Percentiles rank a stretch among this genome's conserved stretches.
Conservation (phyloP, 176 grass and related monocot species). For the Oryza meridionalis region DNA sequence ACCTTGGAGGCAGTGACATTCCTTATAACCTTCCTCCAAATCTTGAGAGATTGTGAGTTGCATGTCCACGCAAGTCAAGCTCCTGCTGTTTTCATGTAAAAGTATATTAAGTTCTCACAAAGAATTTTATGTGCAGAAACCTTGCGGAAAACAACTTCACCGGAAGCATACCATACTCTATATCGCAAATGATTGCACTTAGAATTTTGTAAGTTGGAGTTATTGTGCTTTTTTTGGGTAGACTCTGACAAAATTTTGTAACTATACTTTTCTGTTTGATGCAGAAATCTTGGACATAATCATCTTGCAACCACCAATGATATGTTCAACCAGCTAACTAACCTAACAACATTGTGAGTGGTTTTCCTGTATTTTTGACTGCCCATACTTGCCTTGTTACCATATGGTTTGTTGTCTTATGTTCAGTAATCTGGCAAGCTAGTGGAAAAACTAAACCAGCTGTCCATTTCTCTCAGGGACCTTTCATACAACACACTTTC, state of each 20-base stretch:
- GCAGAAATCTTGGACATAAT: slow-evolving; percentile 87
- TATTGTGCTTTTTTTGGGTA: slow-evolving; percentile 16
- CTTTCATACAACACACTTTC: slow-evolving; percentile 72
- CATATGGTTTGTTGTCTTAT: background rate
- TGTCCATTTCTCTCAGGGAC: slow-evolving; percentile 62
- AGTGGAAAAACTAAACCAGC: slow-evolving; percentile 26
- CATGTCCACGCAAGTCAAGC: background rate
- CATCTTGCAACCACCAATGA: slow-evolving; percentile 66
- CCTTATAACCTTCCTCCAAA: slow-evolving; percentile 92
- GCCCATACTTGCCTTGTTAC: background rate
- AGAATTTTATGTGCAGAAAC: slow-evolving; percentile 62
- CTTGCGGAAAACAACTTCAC: slow-evolving; percentile 78
- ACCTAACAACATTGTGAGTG: slow-evolving; percentile 78
- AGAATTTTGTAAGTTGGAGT: slow-evolving; percentile 61
- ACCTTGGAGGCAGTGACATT: slow-evolving; percentile 75
- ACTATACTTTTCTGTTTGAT: slow-evolving; percentile 8
- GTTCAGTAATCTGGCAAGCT: background rate
- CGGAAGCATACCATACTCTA: slow-evolving; percentile 68
- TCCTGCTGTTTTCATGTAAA: background rate
- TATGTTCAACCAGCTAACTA: slow-evolving; percentile 64
- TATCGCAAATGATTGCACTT: slow-evolving; percentile 68
- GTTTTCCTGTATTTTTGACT: slow-evolving; percentile 29
- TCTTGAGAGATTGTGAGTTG: slow-evolving; percentile 73
- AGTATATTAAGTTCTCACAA: slow-evolving; percentile 26
- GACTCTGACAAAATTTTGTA: slow-evolving; percentile 32